These are phyloP conservation scores for Kuraishia hungarica DNA, from an alignment of 805 yeast species.

Conservation along the genomic window DNA sequence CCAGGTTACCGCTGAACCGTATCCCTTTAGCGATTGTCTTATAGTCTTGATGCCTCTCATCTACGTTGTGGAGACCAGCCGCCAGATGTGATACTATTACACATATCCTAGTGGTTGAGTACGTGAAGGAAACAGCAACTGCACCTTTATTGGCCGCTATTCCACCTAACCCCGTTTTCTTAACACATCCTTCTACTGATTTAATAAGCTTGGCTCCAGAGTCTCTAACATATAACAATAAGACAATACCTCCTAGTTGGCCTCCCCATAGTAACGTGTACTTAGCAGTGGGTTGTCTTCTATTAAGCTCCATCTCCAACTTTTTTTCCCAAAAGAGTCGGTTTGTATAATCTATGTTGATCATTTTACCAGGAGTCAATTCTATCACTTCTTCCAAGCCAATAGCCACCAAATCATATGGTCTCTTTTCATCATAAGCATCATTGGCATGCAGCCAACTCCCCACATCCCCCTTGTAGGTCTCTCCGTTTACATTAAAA, in stretches of 20 bases:
- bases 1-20: slow-evolving; percentile 67
- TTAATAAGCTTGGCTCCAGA: slow-evolving; percentile 42
- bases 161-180: slow-evolving; percentile 94
- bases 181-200: slow-evolving; percentile 61
- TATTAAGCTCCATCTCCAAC: slow-evolving; percentile 37
- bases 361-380: slow-evolving; percentile 73
- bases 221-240: slow-evolving; percentile 59
- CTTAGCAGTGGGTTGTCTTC: slow-evolving; percentile 22
- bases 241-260: slow-evolving; percentile 79
- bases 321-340: slow-evolving; percentile 59
- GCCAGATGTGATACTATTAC: slow-evolving; percentile 89
- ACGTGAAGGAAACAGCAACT: slow-evolving; percentile 82
- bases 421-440: slow-evolving; percentile 22
- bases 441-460: slow-evolving; percentile 37
- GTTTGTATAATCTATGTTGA: slow-evolving; percentile 61
- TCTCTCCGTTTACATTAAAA: slow-evolving; percentile 46
- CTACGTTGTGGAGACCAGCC: slow-evolving; percentile 76
- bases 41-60: slow-evolving; percentile 84
- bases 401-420: slow-evolving; percentile 64
- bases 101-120: slow-evolving; percentile 73
- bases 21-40: slow-evolving; percentile 68
- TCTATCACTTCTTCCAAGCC: slow-evolving; percentile 91
- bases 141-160: slow-evolving; percentile 97
- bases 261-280: slow-evolving; percentile 54
- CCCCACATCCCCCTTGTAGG: slow-evolving; percentile 30